A percentile compares a stretch with the other conserved stretches of the same genome.
These are phyloP conservation scores for Ogataea haglerorum DNA, from an alignment of 805 yeast genomes.

Conservation along the genomic window DNA sequence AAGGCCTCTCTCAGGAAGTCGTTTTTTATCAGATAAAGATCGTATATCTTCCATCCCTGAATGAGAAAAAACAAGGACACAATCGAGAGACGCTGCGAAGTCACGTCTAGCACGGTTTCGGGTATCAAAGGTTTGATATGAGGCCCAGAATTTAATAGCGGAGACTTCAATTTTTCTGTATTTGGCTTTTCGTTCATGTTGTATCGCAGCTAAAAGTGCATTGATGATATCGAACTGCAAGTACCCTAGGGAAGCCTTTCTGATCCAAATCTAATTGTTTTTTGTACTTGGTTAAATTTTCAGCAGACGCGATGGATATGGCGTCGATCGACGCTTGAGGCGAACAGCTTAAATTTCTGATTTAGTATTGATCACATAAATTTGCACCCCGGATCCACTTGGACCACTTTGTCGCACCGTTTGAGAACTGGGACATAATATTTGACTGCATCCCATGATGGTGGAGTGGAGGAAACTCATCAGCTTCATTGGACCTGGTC, in stretches of 20 bases:
- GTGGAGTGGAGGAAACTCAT: slow-evolving; percentile 44
- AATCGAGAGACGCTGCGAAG: slow-evolving; percentile 69
- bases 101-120: slow-evolving; percentile 59
- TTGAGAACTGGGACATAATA: too few species aligned
- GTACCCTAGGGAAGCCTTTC: too few species aligned
- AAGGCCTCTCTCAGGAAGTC: slow-evolving; percentile 28
- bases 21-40: slow-evolving; percentile 56
- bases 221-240: neutral
- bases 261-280: neutral
- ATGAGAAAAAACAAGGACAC: slow-evolving; percentile 64
- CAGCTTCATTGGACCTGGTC: slow-evolving; percentile 81
- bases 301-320: neutral
- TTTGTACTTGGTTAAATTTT: neutral
- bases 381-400: neutral
- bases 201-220: neutral
- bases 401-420: neutral
- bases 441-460: neutral
- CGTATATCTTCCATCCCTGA: slow-evolving; percentile 86
- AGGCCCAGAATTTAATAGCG: neutral
- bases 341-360: too few species aligned
- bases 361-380: too few species aligned
- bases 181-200: neutral
- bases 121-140: slow-evolving; percentile 52
- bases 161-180: neutral
- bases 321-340: neutral